Base-by-base conservation (phyloP, 2,329 filamentous ascomycete species). In the Ascochyta viciae-villosae region DNA sequence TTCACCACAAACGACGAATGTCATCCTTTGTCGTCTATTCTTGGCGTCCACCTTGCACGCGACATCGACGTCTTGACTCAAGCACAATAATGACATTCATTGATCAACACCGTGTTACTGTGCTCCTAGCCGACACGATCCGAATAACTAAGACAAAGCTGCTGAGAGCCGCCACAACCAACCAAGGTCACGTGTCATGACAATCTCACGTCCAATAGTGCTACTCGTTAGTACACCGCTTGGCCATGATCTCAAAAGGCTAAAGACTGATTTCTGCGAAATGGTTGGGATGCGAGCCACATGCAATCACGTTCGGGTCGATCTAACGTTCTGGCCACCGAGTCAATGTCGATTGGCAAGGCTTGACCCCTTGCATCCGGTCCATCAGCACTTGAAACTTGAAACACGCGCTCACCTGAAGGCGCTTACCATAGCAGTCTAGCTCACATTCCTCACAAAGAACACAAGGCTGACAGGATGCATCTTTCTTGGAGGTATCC, bases 321-420 rank as follows among this genome's bases (percentile, higher is more conserved):
- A 57, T 57, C 54, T 16, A 44, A 45, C n/a, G 44, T 52, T 57
- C 54, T 52, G 44, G 54, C 54, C 54, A 31, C 35, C 16, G 13
- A 7, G 19, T 22, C 23, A 19, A 35, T 12, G 7, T 23, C 31
- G 39, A 52, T 52, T 44, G 49, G 39, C 48, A 49, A 44, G 33
- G 35, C 24, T 22, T 37, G n/a, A 23, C 39, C 54, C 54, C 54
- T 52, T 57, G 34, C 49, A 34, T 50, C 26, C 42, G 37, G 16
- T 48, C 44, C 37, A 40, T 40, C 29, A 42, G 13, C 34, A 50
- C 26, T 26, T 57, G 54, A 57, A 57, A 57, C 29, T 13, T 31
- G 29, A 31, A 31, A 31, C 29, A 29, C 54, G 33, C 53, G 35
- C 38, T 44, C 47, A 26, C 22, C 48, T 42, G 33, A 56, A 43